Conservation (phyloP, 192 early-diverging fungal species). For the Thoreauomyces humboldtii region DNA sequence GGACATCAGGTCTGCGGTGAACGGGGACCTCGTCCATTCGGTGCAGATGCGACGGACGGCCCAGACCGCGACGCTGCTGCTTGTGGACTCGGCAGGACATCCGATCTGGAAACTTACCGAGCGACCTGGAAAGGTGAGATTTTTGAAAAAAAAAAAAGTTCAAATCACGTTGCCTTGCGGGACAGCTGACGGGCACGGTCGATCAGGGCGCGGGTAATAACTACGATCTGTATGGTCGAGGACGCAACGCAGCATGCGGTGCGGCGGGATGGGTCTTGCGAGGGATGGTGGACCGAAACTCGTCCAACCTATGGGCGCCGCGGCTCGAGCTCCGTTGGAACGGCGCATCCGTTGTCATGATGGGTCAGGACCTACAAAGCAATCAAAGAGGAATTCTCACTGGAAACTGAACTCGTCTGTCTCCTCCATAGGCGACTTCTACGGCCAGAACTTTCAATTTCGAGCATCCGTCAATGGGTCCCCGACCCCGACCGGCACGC, state of each 20-base stretch:
- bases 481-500: not conserved
- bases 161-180: no score
- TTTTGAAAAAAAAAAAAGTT: not conserved
- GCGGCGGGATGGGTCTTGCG: conserved; percentile 16
- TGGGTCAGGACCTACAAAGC: no score
- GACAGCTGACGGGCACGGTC: no score
- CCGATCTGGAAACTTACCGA: conserved; percentile 15
- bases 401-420: not conserved
- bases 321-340: conserved; percentile 7
- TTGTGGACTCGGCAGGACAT: not conserved
- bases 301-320: conserved; percentile 11
- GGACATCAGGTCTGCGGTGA: conserved; percentile 5
- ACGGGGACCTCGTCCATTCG: conserved; percentile 3
- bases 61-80: conserved; percentile 9
- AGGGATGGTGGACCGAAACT: conserved; percentile 13
- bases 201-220: conserved; percentile 1
- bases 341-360: conserved; percentile 4
- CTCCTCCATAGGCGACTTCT: not conserved
- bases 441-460: conserved; percentile 7
- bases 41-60: conserved; percentile 1
- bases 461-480: not conserved
- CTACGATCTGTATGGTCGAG: conserved; percentile 14
- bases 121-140: conserved; percentile 15
- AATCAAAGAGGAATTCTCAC: not conserved
- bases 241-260: conserved; percentile 5